Conservation (phyloP, 2,329 filamentous ascomycete genomes). For the Massarina eburnea region DNA sequence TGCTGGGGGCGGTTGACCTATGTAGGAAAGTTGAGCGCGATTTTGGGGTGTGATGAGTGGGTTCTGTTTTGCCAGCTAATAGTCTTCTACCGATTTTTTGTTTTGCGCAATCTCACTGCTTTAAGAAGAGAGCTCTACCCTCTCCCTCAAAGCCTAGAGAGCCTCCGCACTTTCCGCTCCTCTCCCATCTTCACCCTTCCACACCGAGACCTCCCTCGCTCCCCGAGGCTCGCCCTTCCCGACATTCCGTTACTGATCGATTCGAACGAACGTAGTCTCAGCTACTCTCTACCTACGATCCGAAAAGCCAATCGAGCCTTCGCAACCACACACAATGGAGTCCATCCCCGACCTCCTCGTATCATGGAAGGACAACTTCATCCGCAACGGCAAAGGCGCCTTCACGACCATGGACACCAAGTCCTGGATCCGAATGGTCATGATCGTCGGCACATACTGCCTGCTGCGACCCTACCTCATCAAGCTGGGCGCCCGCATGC, state of each 20-base stretch:
- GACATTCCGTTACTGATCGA: no score
- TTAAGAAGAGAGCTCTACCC: neutral
- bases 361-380: slow-evolving; percentile 40
- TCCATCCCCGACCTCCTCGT: slow-evolving; percentile 20
- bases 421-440: slow-evolving; percentile 66
- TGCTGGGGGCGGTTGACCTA: neutral
- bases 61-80: neutral
- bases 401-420: slow-evolving; percentile 47
- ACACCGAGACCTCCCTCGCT: no score
- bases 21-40: slow-evolving; percentile 1
- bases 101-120: neutral
- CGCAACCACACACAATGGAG: slow-evolving; percentile 1
- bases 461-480: slow-evolving; percentile 72
- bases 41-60: slow-evolving; percentile 1
- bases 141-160: neutral
- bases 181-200: neutral
- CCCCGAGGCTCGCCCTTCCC: no score
- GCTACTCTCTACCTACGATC: no score
- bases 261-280: no score
- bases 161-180: neutral
- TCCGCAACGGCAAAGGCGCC: slow-evolving; percentile 46
- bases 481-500: slow-evolving; percentile 63
- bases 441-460: slow-evolving; percentile 72
- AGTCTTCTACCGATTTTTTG: neutral
- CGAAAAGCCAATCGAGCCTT: no score